Evolutionary conservation across 129 eudicot genomes (phyloP), one percentile per base, ranked within the genome.

Genomic region (Saussurea involucrata): DNA sequence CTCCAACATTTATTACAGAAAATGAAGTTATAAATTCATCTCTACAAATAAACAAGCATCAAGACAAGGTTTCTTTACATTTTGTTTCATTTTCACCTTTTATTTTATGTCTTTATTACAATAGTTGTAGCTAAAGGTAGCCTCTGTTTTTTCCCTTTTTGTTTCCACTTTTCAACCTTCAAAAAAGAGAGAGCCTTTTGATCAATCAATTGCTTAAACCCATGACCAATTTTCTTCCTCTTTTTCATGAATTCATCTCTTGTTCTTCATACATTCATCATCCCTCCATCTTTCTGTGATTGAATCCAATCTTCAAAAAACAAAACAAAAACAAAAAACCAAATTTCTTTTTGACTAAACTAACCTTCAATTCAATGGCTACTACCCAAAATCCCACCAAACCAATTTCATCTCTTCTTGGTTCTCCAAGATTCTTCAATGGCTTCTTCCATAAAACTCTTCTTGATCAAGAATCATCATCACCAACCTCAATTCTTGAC

Each of bases 341-440:
- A 1, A 27, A 27, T 27, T 25, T 28, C 25, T 72, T 72, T 9
- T 18, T 10, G 49, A 53, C 28, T 10, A 15, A 44, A 71, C 6
- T 25, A 32, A 44, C 12, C 75, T 71, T 7, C 66, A 72, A 72
- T 27, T 27, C 29, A 27, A 27, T 72, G 76, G 44, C 76, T 28
- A 72, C 37, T n/a, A 49, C 66, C 29, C 66, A 72, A 72, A 72
- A 53, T 40, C 76, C 66, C 44, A 72, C 76, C 2, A 72, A 53
- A 29, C 66, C 46, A 8, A 29, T 63, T 63, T 24, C 68, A 63
- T 63, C 68, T 63, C 20, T 63, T 63, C 68, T 63, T 63, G 68
- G 32, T 63, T 63, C 68, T 24, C 68, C 68, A 63, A 63, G 29
- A 13, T 29, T 63, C 27, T 63, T 63, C 68, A 63, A 63, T 63